Evolutionary conservation across 306 rosid species (phyloP).

Genomic region (Quillaja saponaria): DNA sequence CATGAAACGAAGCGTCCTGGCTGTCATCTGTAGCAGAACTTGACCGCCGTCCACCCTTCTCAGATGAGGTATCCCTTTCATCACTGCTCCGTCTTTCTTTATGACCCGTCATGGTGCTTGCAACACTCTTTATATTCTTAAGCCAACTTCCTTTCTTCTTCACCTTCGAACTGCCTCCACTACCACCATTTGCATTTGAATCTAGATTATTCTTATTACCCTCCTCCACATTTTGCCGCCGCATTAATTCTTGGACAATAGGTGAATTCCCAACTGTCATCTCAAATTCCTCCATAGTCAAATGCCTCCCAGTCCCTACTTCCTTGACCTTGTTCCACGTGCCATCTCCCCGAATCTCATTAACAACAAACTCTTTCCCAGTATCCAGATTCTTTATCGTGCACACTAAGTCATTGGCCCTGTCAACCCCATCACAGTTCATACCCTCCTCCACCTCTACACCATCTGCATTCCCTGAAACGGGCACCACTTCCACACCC

Average conservation of each 20-base stretch:
- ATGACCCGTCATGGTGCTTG: constrained; percentile 61
- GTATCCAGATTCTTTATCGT: constrained; percentile 90
- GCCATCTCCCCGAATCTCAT: constrained; percentile 78
- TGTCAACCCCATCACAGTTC: constrained; percentile 33
- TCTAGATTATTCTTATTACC: constrained; percentile 38
- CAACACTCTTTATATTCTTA: constrained; percentile 71
- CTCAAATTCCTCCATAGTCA: constrained; percentile 97
- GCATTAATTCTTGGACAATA: constrained; percentile 93
- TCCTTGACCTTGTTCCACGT: constrained; percentile 75
- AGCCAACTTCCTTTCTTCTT: constrained; percentile 92
- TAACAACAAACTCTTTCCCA: constrained; percentile 92
- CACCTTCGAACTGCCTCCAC: constrained; percentile 43
- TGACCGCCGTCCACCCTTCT: constrained; percentile 88
- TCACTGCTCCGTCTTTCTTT: constrained; percentile 85
- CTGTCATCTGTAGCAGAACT: constrained; percentile 98
- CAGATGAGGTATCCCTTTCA: constrained; percentile 88
- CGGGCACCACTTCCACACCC: constrained; percentile 25
- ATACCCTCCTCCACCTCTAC: constrained; percentile 34
- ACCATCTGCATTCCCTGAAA: constrained; percentile 17
- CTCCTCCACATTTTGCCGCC: constrained; percentile 80
- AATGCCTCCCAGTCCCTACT: constrained; percentile 84
- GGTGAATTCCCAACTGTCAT: constrained; percentile 96
- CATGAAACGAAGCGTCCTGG: constrained; percentile 78
- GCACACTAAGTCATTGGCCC: constrained; percentile 47
- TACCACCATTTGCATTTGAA: constrained; percentile 40